Percentiles rank a stretch among this genome's conserved stretches.
phyloP scores from a whole-genome alignment of 2,329 filamentous ascomycete species.

The Albifimbria verrucaria region DNA sequence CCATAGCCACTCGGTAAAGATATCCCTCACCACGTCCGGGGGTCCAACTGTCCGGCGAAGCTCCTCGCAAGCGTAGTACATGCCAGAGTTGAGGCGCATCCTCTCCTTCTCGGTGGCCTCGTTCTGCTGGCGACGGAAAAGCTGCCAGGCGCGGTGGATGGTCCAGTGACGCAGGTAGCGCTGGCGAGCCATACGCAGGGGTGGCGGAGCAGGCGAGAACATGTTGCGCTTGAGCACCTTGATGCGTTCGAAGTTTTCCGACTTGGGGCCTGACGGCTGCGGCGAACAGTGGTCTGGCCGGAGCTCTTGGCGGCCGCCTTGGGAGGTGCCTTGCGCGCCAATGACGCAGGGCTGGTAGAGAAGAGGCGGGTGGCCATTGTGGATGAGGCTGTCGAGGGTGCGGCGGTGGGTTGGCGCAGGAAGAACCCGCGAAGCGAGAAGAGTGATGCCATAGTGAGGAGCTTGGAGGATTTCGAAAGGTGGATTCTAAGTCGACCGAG shows the following conservation, averaged over 20 bases:
- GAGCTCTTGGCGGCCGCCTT: constrained; percentile 20
- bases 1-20: constrained; percentile 83
- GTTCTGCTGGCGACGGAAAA: constrained; percentile 70
- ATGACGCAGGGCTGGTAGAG: constrained; percentile 26
- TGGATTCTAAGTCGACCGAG: neutral
- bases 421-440: constrained; percentile 28
- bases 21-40: constrained; percentile 60
- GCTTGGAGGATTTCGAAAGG: constrained; percentile 1
- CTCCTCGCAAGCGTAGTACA: constrained; percentile 83
- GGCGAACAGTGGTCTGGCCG: constrained; percentile 19
- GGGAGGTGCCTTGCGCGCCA: constrained; percentile 24
- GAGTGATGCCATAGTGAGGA: constrained; percentile 22
- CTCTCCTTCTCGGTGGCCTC: constrained; percentile 65
- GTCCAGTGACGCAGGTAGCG: constrained; percentile 95
- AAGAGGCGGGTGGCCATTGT: constrained; percentile 19
- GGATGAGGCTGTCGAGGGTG: constrained; percentile 6
- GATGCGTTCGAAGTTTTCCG: constrained; percentile 40
- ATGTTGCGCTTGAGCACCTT: constrained; percentile 43
- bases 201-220: constrained; percentile 53
- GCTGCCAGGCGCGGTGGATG: constrained; percentile 92
- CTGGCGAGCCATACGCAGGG: constrained; percentile 84
- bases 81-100: constrained; percentile 75
- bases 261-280: constrained; percentile 27
- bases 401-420: constrained; percentile 15
- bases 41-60: constrained; percentile 61